Conservation (phyloP, 805 yeast genomes). For the Candida berthetii region DNA sequence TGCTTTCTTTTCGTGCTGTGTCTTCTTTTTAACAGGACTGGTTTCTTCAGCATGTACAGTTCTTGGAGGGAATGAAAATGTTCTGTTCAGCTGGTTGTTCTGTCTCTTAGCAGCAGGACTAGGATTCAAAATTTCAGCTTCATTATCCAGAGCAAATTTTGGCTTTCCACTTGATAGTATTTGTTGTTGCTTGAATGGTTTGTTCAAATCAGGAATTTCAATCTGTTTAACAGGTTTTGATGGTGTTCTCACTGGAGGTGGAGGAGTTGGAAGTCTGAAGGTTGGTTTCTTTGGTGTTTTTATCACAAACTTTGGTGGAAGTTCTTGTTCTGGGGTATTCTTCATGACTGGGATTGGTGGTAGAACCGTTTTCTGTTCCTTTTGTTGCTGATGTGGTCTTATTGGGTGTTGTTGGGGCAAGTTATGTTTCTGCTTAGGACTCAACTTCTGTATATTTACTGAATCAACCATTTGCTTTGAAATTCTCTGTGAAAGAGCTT, state of each 20-base stretch:
- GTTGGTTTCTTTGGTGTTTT: not conserved
- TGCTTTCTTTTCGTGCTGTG: not conserved
- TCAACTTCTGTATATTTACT: too few relatives aligned
- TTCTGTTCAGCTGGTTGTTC: conserved; percentile 17
- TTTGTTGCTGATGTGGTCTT: not conserved
- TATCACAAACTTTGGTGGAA: not conserved
- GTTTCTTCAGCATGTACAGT: not conserved
- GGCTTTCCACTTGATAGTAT: not conserved
- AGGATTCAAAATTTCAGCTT: conserved; percentile 18
- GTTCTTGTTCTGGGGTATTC: not conserved
- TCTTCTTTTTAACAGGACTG: not conserved
- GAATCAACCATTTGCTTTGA: too few relatives aligned
- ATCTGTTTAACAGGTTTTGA: conserved; percentile 1
- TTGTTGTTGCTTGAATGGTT: not conserved
- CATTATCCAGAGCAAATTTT: conserved; percentile 12
- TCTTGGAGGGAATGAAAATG: conserved; percentile 19
- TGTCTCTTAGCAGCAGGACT: conserved; percentile 17
- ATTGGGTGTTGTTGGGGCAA: not conserved
- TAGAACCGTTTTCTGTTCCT: too few relatives aligned
- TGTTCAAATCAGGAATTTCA: conserved; percentile 8
- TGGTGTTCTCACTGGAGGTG: not conserved
- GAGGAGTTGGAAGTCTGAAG: not conserved
- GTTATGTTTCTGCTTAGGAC: too few relatives aligned
- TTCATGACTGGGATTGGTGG: not conserved
- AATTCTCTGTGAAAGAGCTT: too few relatives aligned